These are phyloP conservation scores for Hymenoscyphus albidus DNA, from an alignment of 2,329 filamentous ascomycete species.

Conservation along the genomic window DNA sequence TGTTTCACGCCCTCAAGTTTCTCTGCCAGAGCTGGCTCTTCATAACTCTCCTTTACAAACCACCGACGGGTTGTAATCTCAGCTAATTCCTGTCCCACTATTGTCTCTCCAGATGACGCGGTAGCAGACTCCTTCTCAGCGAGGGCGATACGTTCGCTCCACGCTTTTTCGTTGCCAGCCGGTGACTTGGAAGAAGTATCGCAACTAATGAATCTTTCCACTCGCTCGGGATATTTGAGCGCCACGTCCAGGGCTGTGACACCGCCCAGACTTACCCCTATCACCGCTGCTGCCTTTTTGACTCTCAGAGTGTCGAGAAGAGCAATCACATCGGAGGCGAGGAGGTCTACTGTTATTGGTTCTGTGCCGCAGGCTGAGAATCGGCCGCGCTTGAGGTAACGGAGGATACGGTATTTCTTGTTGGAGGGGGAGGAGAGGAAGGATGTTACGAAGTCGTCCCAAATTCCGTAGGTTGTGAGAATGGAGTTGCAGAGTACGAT, in stretches of 20 bases:
- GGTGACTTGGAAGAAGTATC: conserved; percentile 75
- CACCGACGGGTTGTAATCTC: conserved; percentile 69
- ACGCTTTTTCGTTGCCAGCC: conserved; percentile 70
- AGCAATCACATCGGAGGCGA: conserved; percentile 63
- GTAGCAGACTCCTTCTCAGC: conserved; percentile 52
- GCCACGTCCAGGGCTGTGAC: conserved; percentile 72
- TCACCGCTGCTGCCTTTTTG: conserved; percentile 58
- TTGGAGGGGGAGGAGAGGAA: conserved; percentile 29
- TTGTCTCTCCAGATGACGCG: conserved; percentile 44
- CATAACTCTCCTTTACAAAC: conserved; percentile 64
- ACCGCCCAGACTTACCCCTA: conserved; percentile 80
- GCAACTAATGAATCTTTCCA: conserved; percentile 64
- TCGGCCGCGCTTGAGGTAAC: conserved; percentile 70
- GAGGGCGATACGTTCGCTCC: conserved; percentile 70
- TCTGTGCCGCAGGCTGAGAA: conserved; percentile 18
- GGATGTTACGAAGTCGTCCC: conserved; percentile 63
- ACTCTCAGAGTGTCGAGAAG: conserved; percentile 69
- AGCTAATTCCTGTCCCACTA: conserved; percentile 64
- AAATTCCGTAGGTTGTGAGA: conserved; percentile 74
- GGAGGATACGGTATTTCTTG: conserved; percentile 62
- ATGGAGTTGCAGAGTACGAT: conserved; percentile 78
- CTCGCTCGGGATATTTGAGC: conserved; percentile 57
- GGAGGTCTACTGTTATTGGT: conserved; percentile 44
- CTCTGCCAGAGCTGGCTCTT: conserved; percentile 42
- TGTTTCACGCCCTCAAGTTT: conserved; percentile 57